Conservation (phyloP, 2,329 filamentous ascomycete genomes). For the Fusarium euwallaceae region DNA sequence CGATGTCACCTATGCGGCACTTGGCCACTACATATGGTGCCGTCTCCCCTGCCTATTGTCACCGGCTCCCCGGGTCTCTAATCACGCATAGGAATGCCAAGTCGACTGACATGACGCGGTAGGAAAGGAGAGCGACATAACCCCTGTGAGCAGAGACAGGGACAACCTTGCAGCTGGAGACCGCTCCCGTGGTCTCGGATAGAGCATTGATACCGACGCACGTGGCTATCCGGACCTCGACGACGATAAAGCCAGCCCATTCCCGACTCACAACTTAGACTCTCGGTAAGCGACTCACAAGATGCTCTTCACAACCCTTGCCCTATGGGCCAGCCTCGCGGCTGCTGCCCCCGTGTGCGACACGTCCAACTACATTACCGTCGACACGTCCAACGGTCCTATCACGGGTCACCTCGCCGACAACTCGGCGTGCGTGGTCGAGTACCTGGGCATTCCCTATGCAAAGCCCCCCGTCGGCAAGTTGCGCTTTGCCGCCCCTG, state of each 20-base stretch:
- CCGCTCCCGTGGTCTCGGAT: slow-evolving; percentile 3
- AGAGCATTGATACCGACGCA: slow-evolving; percentile 2
- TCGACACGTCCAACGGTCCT: slow-evolving; percentile 50
- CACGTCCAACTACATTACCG: slow-evolving; percentile 36
- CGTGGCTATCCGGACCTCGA: background rate
- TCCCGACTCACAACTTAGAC: background rate
- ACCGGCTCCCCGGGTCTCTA: background rate
- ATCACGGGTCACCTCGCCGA: slow-evolving; percentile 51
- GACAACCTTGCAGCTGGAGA: background rate
- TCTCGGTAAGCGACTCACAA: background rate
- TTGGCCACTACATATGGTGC: background rate
- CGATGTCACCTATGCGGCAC: background rate
- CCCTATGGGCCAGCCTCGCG: slow-evolving; percentile 23
- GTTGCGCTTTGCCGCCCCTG: slow-evolving; percentile 54
- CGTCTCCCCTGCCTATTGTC: background rate
- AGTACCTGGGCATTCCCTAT: slow-evolving; percentile 58
- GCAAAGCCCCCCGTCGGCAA: slow-evolving; percentile 53
- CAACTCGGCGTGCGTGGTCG: slow-evolving; percentile 49
- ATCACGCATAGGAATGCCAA: background rate
- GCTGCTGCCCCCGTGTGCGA: slow-evolving; percentile 30
- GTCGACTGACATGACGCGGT: background rate
- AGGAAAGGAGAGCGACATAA: background rate
- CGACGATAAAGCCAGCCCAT: background rate
- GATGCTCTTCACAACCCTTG: slow-evolving; percentile 21
- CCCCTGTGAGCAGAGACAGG: background rate